A percentile compares a stretch with the other conserved stretches of the same genome.
phyloP scores from a whole-genome alignment of 164 flowering plant genomes.

The Santalum album region DNA sequence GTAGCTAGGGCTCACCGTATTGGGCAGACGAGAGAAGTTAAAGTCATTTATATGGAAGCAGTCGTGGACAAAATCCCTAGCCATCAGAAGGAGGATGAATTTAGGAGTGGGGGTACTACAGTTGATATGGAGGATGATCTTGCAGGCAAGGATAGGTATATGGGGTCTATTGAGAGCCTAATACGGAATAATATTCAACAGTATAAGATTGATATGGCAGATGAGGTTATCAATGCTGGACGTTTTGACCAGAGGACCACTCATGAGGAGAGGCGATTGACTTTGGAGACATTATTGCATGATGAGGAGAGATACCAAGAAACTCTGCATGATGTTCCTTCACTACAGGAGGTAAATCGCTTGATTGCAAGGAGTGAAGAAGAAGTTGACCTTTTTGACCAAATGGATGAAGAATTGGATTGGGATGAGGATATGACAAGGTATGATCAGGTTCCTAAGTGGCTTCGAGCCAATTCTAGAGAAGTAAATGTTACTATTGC shows the following conservation, averaged over 20 bases:
- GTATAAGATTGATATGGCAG: conserved; percentile 99
- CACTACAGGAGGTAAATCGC: conserved; percentile 89
- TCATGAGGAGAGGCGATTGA: conserved; percentile 93
- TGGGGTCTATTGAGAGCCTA: conserved; percentile 96
- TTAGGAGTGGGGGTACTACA: conserved; percentile 52
- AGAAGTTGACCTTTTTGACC: conserved; percentile 91
- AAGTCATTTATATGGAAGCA: conserved; percentile 96
- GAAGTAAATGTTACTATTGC: conserved; percentile 76
- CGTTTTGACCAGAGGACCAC: conserved; percentile 99
- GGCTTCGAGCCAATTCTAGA: conserved; percentile 77
- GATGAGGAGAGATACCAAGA: conserved; percentile 98
- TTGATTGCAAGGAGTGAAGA: conserved; percentile 96
- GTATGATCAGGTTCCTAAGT: conserved; percentile 83
- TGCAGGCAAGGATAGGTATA: conserved; percentile 94
- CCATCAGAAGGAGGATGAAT: conserved; percentile 87
- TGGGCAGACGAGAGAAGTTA: conserved; percentile 95
- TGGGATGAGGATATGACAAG: conserved; percentile 83
- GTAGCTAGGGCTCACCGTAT: conserved; percentile 98
- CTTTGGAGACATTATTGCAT: conserved; percentile 85
- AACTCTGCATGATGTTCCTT: conserved; percentile 90
- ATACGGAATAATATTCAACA: conserved; percentile 96
- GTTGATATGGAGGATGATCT: conserved; percentile 95
- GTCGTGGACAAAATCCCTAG: conserved; percentile 87
- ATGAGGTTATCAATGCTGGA: conserved; percentile 99
- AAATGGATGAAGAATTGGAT: conserved; percentile 93